Evolutionary conservation across 1,284 basidiomycete genomes (phyloP), one percentile per base, ranked within the genome.

Genomic region (Tausonia pullulans): DNA sequence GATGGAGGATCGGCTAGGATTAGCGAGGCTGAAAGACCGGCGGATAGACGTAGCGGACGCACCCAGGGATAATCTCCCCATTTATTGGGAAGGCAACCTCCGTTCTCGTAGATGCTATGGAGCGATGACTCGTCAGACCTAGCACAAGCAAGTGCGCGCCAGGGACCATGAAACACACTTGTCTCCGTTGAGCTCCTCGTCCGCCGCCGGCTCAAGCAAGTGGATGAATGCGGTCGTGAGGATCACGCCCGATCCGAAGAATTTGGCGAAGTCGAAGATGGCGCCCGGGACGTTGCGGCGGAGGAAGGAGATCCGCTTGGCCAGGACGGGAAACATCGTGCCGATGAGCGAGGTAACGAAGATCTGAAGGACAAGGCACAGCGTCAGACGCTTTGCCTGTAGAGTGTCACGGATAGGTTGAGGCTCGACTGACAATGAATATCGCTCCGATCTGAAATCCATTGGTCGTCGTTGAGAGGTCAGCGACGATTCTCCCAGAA

Each of bases 191-290:
- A 66, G 59, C 10, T 73, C 65, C 6, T 68, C 71, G 53, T 75
- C 72, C 43, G 70, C 70, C 0, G 75, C 74, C 0, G 76, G 76
- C 11, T 74, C 74, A 16, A 77, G 67, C 10, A 76, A 67, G 60
- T 80, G 79, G 50, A 80, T 79, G 67, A 79, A 77, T 3, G 77
- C 77, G 5, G 79, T 79, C 4, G 79, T 77, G 61, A 79, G 74
- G 64, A 79, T 79, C 63, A 78, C 77, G 48, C 77, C 76, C 14
- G 68, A 69, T 10, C 70, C 70, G 56, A 69, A 70, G 69, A 70
- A 78, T 68, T 76, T 78, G 56, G 70, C 71, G 64, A 78, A 77
- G 65, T 79, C 77, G 69, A 77, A 79, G 3, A 73, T 70, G 10
- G 67, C 54, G 0, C 64, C 67, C 3, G 78, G 77, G 13, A 79